phyloP scores from a whole-genome alignment of 1,139 yeast species.

The Geotrichum citri-aurantii region DNA sequence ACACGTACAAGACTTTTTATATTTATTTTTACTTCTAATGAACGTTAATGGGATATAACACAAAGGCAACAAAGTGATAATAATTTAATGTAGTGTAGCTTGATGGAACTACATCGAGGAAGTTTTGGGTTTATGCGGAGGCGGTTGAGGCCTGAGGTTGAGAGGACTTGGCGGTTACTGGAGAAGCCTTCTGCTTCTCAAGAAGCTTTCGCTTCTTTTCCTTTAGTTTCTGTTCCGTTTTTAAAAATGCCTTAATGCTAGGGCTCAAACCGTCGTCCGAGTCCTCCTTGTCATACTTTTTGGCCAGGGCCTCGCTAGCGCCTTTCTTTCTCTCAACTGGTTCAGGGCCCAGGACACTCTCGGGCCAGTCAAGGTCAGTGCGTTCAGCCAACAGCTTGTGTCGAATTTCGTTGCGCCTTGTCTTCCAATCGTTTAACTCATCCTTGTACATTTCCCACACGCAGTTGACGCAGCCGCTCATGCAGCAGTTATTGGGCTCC shows the following conservation, averaged over 20 bases:
- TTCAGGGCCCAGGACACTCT: constrained; percentile 13
- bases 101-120: background rate
- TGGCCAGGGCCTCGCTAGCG: constrained; percentile 21
- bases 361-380: constrained; percentile 13
- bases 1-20: background rate
- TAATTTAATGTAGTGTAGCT: background rate
- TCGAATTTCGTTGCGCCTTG: constrained; percentile 8
- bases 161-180: background rate
- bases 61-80: background rate
- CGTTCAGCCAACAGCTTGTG: constrained; percentile 5
- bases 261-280: constrained; percentile 70
- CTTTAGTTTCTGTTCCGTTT: constrained; percentile 65
- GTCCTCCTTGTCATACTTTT: constrained; percentile 31
- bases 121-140: background rate
- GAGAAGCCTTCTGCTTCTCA: background rate
- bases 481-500: constrained; percentile 94
- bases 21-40: background rate
- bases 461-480: constrained; percentile 95
- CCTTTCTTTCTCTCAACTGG: constrained; percentile 11
- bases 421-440: constrained; percentile 78
- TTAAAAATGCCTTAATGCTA: constrained; percentile 74
- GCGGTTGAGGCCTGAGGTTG: background rate
- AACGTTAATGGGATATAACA: background rate
- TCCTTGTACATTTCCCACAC: constrained; percentile 94
- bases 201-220: constrained; percentile 31